Percentiles rank a stretch among this genome's conserved stretches.
Evolutionary conservation across 1,139 yeast genomes (phyloP).

Genomic region (Hemisphaericaspora subhashii): DNA sequence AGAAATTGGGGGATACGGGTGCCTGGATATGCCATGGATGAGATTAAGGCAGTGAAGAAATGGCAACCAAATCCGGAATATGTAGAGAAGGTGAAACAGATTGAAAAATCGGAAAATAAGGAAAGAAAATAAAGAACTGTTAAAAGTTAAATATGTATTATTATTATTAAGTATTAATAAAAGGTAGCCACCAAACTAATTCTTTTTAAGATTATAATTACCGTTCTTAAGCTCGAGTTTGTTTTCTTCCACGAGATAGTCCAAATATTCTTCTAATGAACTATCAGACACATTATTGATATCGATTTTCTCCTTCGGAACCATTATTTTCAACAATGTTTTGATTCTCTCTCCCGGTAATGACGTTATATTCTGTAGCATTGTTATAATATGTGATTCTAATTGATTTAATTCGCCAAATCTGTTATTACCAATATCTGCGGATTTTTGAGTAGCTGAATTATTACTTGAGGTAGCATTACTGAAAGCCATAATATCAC

Average conservation of each 20-base stretch:
- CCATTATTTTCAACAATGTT: constrained; percentile 13
- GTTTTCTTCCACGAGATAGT: constrained; percentile 18
- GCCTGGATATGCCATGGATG: constrained; percentile 93
- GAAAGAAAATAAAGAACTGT: constrained; percentile 4
- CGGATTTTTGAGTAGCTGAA: neutral
- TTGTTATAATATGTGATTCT: constrained; percentile 9
- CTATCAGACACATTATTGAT: constrained; percentile 4
- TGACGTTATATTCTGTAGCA: constrained; percentile 12
- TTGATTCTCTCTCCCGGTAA: constrained; percentile 13
- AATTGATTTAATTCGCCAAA: constrained; percentile 9
- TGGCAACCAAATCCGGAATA: constrained; percentile 76
- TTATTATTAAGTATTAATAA: neutral
- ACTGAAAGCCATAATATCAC: neutral
- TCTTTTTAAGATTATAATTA: constrained; percentile 16
- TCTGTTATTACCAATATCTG: constrained; percentile 1
- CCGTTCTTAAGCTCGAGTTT: constrained; percentile 18
- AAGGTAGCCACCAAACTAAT: too few species aligned
- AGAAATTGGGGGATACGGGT: constrained; percentile 93
- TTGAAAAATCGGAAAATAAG: constrained; percentile 9
- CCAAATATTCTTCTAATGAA: constrained; percentile 16
- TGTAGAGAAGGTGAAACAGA: constrained; percentile 51
- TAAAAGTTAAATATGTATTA: constrained; percentile 2
- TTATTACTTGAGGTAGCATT: neutral
- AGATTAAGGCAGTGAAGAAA: constrained; percentile 78
- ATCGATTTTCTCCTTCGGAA: constrained; percentile 13